phyloP scores from a whole-genome alignment of 2,329 filamentous ascomycete genomes.

The Fusarium circinatum region DNA sequence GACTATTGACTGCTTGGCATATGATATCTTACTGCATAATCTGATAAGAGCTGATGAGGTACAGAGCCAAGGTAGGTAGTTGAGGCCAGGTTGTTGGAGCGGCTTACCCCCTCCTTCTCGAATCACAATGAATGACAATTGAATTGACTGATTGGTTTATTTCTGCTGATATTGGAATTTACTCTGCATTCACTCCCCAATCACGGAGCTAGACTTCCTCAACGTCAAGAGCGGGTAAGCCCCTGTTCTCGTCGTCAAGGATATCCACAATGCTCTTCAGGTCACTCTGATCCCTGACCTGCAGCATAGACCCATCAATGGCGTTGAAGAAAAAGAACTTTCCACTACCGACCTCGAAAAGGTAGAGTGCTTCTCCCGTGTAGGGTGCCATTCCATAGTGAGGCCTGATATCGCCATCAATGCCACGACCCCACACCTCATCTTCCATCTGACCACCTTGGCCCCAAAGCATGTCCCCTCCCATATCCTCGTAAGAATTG shows the following conservation, averaged over 20 bases:
- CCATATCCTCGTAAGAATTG: neutral
- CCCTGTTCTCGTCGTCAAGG: neutral
- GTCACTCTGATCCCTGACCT: neutral
- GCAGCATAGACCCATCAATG: neutral
- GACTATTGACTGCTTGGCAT: neutral
- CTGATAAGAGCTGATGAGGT: neutral
- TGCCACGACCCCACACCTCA: neutral
- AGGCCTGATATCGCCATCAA: neutral
- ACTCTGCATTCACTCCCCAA: fast-evolving
- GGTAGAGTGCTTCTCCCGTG: neutral
- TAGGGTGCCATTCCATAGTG: neutral
- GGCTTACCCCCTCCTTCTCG: neutral
- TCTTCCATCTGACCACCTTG: neutral
- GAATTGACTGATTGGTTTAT: neutral
- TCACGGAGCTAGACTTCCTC: neutral
- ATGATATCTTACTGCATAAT: neutral
- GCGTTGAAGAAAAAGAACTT: neutral
- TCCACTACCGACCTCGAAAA: neutral
- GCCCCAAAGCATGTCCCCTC: neutral
- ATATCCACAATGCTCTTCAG: neutral
- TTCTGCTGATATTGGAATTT: fast-evolving
- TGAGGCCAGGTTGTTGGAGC: neutral
- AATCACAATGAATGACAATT: neutral
- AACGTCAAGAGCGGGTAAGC: neutral
- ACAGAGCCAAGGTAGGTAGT: neutral